phyloP scores from a whole-genome alignment of 768 basidiomycete species.

The Agaricus bisporus region DNA sequence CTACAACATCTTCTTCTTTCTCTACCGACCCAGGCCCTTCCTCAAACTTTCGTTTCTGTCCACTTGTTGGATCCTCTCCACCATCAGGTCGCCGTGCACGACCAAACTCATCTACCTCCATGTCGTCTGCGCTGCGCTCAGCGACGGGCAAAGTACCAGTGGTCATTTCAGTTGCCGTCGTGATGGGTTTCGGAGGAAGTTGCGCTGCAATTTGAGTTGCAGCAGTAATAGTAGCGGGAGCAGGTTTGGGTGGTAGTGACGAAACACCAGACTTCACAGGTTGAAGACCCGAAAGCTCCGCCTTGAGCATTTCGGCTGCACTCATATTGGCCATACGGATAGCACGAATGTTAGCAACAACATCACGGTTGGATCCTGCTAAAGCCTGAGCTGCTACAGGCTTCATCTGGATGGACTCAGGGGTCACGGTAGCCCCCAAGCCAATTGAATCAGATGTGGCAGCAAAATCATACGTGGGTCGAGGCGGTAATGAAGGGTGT shows the following conservation, averaged over 20 bases:
- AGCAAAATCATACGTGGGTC: slow-evolving; percentile 64
- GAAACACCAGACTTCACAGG: slow-evolving; percentile 37
- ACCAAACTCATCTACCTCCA: slow-evolving; percentile 10
- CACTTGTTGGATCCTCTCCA: slow-evolving; percentile 16
- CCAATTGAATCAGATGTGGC: slow-evolving; percentile 76
- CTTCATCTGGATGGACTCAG: slow-evolving; percentile 49
- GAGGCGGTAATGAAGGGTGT: slow-evolving; percentile 59
- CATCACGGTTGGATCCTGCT: slow-evolving; percentile 82
- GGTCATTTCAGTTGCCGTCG: background rate
- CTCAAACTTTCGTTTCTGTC: slow-evolving; percentile 42
- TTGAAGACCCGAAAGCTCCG: slow-evolving; percentile 65
- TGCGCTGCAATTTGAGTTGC: slow-evolving; percentile 1
- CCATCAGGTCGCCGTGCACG: slow-evolving; percentile 18
- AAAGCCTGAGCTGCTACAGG: slow-evolving; percentile 67
- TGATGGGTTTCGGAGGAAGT: slow-evolving; percentile 10
- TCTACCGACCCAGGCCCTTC: slow-evolving; percentile 36
- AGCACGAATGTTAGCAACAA: slow-evolving; percentile 84
- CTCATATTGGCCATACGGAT: slow-evolving; percentile 96
- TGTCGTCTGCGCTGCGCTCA: background rate
- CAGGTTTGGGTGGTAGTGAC: slow-evolving; percentile 33
- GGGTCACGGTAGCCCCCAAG: slow-evolving; percentile 56
- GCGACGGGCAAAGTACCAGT: background rate
- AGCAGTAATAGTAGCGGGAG: slow-evolving; percentile 12
- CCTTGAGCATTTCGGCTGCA: slow-evolving; percentile 91
- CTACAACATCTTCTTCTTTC: slow-evolving; percentile 39